Evolutionary conservation across 352 stramenopile species (phyloP).

Genomic region (Phytophthora macrochlamydospora): DNA sequence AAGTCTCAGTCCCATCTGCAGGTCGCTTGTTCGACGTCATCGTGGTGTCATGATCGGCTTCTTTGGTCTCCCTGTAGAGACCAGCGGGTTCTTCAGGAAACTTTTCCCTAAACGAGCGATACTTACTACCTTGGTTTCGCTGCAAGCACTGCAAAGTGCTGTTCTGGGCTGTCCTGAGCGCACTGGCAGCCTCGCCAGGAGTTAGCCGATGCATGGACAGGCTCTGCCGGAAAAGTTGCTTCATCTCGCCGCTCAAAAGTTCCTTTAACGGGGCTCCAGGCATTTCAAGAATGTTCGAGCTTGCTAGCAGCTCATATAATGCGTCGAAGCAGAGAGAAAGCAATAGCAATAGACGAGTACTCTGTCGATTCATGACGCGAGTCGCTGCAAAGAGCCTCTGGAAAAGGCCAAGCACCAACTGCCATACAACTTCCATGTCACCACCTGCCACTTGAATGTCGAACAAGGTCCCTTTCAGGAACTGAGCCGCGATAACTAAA

Average conservation of each 20-base stretch:
- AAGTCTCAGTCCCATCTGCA: slow-evolving; percentile 6
- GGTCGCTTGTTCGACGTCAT: slow-evolving; percentile 18
- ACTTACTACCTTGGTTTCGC: slow-evolving; percentile 1
- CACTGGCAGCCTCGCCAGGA: slow-evolving; percentile 16
- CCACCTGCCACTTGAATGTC: slow-evolving; percentile 50
- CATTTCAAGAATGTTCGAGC: slow-evolving; percentile 48
- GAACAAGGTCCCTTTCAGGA: slow-evolving; percentile 41
- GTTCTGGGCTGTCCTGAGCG: slow-evolving; percentile 15
- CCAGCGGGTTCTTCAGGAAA: slow-evolving; percentile 34
- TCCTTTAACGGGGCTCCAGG: neutral
- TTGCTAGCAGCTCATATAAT: slow-evolving; percentile 48
- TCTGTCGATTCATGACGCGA: slow-evolving; percentile 24
- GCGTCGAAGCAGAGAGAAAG: slow-evolving; percentile 45
- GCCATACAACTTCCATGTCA: slow-evolving; percentile 51
- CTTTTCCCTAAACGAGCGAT: slow-evolving; percentile 18
- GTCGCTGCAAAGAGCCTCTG: slow-evolving; percentile 41
- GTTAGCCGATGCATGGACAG: slow-evolving; percentile 23
- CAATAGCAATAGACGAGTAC: slow-evolving; percentile 16
- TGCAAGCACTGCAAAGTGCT: slow-evolving; percentile 15
- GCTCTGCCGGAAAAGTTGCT: slow-evolving; percentile 24
- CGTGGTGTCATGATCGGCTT: neutral
- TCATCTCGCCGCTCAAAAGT: slow-evolving; percentile 27
- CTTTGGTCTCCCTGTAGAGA: slow-evolving; percentile 14
- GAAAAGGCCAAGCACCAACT: slow-evolving; percentile 42
- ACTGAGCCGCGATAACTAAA: slow-evolving; percentile 37